Evolutionary conservation across 1,139 yeast genomes (phyloP).

Genomic region (Suhomyces panamericanus): DNA sequence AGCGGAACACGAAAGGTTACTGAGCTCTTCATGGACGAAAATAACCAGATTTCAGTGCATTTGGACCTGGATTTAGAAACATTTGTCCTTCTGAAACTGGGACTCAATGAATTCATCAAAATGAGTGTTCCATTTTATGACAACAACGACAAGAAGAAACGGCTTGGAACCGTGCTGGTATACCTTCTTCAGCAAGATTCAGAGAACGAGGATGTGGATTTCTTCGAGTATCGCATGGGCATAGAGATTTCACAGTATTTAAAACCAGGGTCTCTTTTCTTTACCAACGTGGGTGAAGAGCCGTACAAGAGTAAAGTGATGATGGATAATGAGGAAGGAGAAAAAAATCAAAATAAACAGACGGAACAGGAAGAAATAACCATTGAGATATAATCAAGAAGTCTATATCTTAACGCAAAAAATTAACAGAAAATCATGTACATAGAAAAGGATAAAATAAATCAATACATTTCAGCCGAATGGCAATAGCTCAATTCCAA

Average conservation of each 20-base stretch:
- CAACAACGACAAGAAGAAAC: slow-evolving; percentile 18
- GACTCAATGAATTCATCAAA: slow-evolving; percentile 29
- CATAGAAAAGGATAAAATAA: background rate
- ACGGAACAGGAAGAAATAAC: slow-evolving; percentile 11
- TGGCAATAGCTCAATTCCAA: too few species aligned
- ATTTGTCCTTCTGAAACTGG: slow-evolving; percentile 14
- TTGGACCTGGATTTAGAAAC: slow-evolving; percentile 15
- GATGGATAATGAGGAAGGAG: slow-evolving; percentile 5
- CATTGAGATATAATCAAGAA: slow-evolving; percentile 8
- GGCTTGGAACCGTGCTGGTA: slow-evolving; percentile 38
- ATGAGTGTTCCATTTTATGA: slow-evolving; percentile 35
- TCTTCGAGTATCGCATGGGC: slow-evolving; percentile 24
- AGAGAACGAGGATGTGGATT: slow-evolving; percentile 8
- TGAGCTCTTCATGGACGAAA: slow-evolving; percentile 26
- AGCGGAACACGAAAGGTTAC: background rate
- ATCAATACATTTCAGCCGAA: background rate
- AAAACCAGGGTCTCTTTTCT: slow-evolving; percentile 11
- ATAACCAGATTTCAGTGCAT: slow-evolving; percentile 30
- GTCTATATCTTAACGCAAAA: too few species aligned
- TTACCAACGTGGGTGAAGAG: slow-evolving; percentile 16
- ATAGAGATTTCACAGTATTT: slow-evolving; percentile 31
- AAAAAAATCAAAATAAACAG: background rate
- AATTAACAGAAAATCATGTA: background rate
- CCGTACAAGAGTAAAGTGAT: slow-evolving; percentile 19
- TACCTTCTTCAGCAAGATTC: slow-evolving; percentile 26